Base-by-base conservation (phyloP, 1,284 basidiomycete genomes). In the Tilletia setariae region DNA sequence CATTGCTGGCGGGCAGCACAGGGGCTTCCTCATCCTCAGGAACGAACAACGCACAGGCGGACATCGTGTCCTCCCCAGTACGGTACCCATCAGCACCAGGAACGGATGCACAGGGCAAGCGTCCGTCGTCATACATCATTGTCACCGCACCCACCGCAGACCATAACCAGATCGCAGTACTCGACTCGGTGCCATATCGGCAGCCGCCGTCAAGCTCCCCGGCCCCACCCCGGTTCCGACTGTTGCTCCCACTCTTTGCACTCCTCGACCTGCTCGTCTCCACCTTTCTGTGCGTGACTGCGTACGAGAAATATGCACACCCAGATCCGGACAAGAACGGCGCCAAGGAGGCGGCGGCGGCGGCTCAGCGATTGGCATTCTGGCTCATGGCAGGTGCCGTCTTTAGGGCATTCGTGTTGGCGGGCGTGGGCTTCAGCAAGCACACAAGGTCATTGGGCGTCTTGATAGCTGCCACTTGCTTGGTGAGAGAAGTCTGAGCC, bases 371-470 rank as follows among this genome's bases (percentile, higher is more conserved):
- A 13, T 13, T 61, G 7, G 56, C 56, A 9, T 16, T 61, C 28
- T 61, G 28, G 8, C 71, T 76, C 28, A 4, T 73, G 15, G 71
- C 66, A 2, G 72, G 73, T 46, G 71, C 72, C 25, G 21, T 76
- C 42, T 61, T 71, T 0, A 69, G 74, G 16, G 53, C 68, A 1
- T 32, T 35, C 16, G 66, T 71, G 0, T 70, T 72, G 23, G 67
- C 71, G 19, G 70, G 71, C 40, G 64, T 76, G 8, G 74, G 74
- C 51, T 63, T 76, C 70, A 74, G 71, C 64, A 71, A 63, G 63
- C 69, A 67, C 3, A 70, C 74, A 23, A 68, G 72, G 2, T 64
- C 70, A 28, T 68, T 72, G n/a, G 71, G 74, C 11, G 70, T 74
- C 23, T 70, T 69, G 1, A 68, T 76, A 2, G 74, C 72, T 23